phyloP scores from a whole-genome alignment of 495 filamentous ascomycete genomes.

The Hamigera avellanea region DNA sequence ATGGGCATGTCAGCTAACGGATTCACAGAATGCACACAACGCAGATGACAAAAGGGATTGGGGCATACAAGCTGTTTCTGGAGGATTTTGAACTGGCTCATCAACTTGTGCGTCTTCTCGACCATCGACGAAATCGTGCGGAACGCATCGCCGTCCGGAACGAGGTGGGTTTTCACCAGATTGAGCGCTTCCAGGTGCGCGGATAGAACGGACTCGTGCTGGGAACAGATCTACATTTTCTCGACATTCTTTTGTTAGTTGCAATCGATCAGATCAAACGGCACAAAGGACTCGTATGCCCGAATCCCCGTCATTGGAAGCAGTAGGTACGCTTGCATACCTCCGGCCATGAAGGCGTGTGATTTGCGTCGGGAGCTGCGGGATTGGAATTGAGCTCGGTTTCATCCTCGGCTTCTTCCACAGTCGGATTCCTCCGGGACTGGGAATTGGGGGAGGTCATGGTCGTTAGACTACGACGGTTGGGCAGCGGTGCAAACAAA shows the following conservation, averaged over 20 bases:
- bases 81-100: conserved; percentile 22
- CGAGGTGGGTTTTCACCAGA: conserved; percentile 12
- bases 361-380: neutral
- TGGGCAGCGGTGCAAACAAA: too few species aligned
- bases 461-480: neutral
- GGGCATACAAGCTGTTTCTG: conserved; percentile 22
- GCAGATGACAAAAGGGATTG: neutral
- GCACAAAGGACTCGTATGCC: too few species aligned
- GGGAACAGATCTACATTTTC: conserved; percentile 29
- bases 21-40: too few species aligned
- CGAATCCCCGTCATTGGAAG: too few species aligned
- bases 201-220: conserved; percentile 21
- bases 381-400: neutral
- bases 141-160: conserved; percentile 12
- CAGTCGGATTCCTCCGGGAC: conserved; percentile 7
- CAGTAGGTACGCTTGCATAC: conserved; percentile 5
- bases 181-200: conserved; percentile 26
- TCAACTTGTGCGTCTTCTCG: conserved; percentile 24
- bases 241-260: too few species aligned
- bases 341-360: conserved; percentile 9
- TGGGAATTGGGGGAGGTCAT: neutral
- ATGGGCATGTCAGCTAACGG: too few species aligned
- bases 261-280: too few species aligned
- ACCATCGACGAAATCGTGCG: conserved; percentile 23
- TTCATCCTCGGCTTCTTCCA: conserved; percentile 8